phyloP scores from a whole-genome alignment of 73 alveolate species.

The Uronychia binucleata region DNA sequence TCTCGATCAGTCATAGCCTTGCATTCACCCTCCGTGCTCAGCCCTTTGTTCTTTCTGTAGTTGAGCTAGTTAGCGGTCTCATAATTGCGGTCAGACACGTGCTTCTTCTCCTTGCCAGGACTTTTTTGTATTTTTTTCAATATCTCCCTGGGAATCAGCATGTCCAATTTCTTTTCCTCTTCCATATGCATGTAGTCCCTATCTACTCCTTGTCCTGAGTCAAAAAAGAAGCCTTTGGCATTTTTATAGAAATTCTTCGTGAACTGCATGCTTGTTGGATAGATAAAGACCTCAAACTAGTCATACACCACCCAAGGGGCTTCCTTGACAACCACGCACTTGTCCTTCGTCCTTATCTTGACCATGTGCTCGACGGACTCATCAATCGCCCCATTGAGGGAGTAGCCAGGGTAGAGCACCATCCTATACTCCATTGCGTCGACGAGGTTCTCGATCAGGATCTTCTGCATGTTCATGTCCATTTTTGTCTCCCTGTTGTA shows the following conservation, averaged over 20 bases:
- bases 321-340: constrained; percentile 43
- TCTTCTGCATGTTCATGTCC: constrained; percentile 50
- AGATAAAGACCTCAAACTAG: constrained; percentile 55
- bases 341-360: constrained; percentile 47
- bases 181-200: constrained; percentile 16
- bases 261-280: constrained; percentile 52
- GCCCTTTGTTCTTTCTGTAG: too few species aligned
- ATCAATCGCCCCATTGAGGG: background rate
- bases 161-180: constrained; percentile 48
- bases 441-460: constrained; percentile 36
- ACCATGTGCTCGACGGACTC: constrained; percentile 34
- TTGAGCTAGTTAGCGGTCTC: too few species aligned
- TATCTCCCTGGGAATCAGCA: constrained; percentile 32
- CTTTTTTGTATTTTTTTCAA: constrained; percentile 9
- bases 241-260: constrained; percentile 44
- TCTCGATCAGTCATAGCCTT: background rate
- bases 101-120: background rate
- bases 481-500: constrained; percentile 38
- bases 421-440: constrained; percentile 33
- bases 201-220: constrained; percentile 7
- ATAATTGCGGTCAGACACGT: too few species aligned
- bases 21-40: too few species aligned
- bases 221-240: constrained; percentile 35
- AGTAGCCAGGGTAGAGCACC: constrained; percentile 50
- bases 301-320: constrained; percentile 72